Evolutionary conservation across 2,329 filamentous ascomycete genomes (phyloP), one percentile per base, ranked within the genome.

Genomic region (Sporothrix sp.): DNA sequence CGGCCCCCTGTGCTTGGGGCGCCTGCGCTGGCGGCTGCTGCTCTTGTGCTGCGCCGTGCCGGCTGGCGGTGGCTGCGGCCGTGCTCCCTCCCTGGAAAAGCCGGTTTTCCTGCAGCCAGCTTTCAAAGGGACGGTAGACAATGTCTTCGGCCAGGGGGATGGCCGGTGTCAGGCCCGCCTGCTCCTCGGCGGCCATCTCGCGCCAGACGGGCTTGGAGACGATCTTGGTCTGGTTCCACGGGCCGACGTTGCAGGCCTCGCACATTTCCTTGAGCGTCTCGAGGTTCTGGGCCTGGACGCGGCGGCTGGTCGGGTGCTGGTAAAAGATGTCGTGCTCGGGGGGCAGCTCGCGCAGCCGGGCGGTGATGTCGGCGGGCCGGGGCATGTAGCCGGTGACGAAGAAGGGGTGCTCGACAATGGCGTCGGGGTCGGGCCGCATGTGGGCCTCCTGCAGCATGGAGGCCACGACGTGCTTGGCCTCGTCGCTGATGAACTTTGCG

Each of bases 331-430:
- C 68, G 18, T 68, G 68, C 14, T 79, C 74, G 1, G 81, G 80
- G 2, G 77, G 69, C 20, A 70, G 64, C 27, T 83, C 79, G 38
- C 79, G 71, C 7, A 83, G 64, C 44, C 75, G 75, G 5, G 71
- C 63, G 16, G 71, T 80, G 61, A 84, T 82, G 56, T 84, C 79
- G 37, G 71, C 66, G 16, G 74, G 62, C 9, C 68, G 65, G 7
- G 87, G 87, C 64, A 91, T 80, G 65, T 83, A 88, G 13, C 85
- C 85, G 27, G 82, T 75, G 48, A 78, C 79, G 71, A 93, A 93
- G 65, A 91, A 93, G 6, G 80, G 72, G 61, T 93, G 87, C 57
- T 85, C 79, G 36, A 91, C 82, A 59, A 93, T 90, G 43, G 74
- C 72, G 61, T 93, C 87, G 1, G 87, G 85, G 47, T 82, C 80